phyloP scores from a whole-genome alignment of 768 basidiomycete genomes.

The Dacryopinax spathularia region DNA sequence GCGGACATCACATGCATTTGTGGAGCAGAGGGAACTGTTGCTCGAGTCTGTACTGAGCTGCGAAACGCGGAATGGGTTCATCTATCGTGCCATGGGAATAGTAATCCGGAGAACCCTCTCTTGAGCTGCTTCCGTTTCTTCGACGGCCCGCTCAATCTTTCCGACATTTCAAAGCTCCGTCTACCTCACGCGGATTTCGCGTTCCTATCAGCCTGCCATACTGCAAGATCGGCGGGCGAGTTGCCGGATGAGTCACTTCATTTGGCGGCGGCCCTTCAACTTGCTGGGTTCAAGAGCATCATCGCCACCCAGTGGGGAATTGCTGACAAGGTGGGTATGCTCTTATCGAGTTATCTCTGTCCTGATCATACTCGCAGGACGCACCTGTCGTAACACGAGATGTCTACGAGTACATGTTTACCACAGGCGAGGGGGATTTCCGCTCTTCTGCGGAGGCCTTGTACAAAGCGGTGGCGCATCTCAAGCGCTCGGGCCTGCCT shows the following conservation, averaged over 20 bases:
- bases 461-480: not conserved
- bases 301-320: slow-evolving; percentile 8
- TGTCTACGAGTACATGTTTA: slow-evolving; percentile 1
- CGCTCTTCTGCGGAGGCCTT: not conserved
- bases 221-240: not conserved
- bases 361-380: not conserved
- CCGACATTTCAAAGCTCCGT: not conserved
- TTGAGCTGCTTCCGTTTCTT: not conserved
- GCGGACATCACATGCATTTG: not conserved
- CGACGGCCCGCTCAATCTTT: not conserved
- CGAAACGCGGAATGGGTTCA: not conserved
- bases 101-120: not conserved
- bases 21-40: not conserved
- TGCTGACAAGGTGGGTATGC: not conserved
- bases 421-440: not conserved
- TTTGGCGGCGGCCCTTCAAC: slow-evolving; percentile 4
- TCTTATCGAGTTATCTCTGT: not conserved
- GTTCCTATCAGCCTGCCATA: not conserved
- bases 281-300: slow-evolving; percentile 8
- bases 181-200: not conserved
- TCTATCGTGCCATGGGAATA: not conserved
- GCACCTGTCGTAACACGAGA: slow-evolving; percentile 3
- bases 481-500: not conserved
- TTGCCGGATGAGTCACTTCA: slow-evolving; percentile 5
- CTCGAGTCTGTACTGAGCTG: not conserved